phyloP scores from a whole-genome alignment of 169 alveolate genomes.

The Babesia bovis region DNA sequence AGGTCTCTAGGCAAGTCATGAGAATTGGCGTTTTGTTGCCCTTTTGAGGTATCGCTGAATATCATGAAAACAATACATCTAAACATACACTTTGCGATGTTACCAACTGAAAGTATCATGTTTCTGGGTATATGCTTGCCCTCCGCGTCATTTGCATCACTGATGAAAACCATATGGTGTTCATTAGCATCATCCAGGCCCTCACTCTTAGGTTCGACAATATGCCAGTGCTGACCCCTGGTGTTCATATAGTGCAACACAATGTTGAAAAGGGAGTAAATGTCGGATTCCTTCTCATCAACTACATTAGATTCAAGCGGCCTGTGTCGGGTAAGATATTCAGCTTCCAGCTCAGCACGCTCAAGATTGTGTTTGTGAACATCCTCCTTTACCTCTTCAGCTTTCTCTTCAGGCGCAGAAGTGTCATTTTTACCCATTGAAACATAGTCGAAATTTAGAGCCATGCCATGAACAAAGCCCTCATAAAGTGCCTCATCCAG shows the following conservation, averaged over 20 bases:
- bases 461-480: conserved; percentile 61
- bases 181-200: conserved; percentile 47
- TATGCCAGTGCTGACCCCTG: conserved; percentile 44
- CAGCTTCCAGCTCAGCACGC: conserved; percentile 58
- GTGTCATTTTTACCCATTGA: conserved; percentile 33
- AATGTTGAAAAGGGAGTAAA: conserved; percentile 51
- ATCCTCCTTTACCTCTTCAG: background rate
- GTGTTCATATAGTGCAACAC: conserved; percentile 47
- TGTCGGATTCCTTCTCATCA: conserved; percentile 54
- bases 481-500: conserved; percentile 61
- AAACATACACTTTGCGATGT: conserved; percentile 60
- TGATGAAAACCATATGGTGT: conserved; percentile 58
- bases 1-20: conserved; percentile 59
- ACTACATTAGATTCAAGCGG: conserved; percentile 56
- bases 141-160: conserved; percentile 32
- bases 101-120: conserved; percentile 58
- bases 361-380: conserved; percentile 33
- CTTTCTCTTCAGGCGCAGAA: background rate
- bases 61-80: background rate
- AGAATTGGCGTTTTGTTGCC: conserved; percentile 57
- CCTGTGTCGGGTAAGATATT: conserved; percentile 55
- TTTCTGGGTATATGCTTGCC: conserved; percentile 48
- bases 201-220: conserved; percentile 53
- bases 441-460: conserved; percentile 63
- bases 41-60: conserved; percentile 54